phyloP scores from a whole-genome alignment of 108 stramenopile genomes.

The Thalassiosira profunda region DNA sequence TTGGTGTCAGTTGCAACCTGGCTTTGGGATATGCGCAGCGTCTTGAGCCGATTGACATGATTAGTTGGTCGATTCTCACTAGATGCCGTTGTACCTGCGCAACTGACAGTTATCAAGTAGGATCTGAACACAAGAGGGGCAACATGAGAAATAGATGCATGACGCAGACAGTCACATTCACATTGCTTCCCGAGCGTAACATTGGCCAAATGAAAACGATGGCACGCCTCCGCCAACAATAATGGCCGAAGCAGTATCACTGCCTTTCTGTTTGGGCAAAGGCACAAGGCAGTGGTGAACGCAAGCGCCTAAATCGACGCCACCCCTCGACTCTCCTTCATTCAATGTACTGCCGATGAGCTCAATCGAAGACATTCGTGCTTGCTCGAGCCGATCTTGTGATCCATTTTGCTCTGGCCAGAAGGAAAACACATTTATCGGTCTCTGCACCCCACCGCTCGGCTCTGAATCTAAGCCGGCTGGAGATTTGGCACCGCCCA shows the following conservation, averaged over 20 bases:
- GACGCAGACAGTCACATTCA: too few species aligned
- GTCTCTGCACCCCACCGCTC: too few species aligned
- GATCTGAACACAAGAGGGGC: not conserved
- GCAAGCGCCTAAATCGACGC: slow-evolving; percentile 58
- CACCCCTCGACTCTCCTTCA: not conserved
- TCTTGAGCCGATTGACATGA: too few species aligned
- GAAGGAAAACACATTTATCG: too few species aligned
- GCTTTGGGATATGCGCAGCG: not conserved
- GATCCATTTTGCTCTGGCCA: too few species aligned
- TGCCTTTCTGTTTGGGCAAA: slow-evolving; percentile 14
- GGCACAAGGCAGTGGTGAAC: slow-evolving; percentile 61
- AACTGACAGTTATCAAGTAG: not conserved
- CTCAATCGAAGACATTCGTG: not conserved
- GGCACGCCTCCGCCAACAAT: slow-evolving; percentile 78
- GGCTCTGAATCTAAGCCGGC: too few species aligned
- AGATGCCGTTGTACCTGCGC: not conserved
- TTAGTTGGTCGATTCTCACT: not conserved
- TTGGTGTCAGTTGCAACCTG: not conserved
- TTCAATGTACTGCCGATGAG: not conserved
- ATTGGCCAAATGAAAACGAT: slow-evolving; percentile 82
- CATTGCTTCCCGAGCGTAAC: slow-evolving; percentile 60
- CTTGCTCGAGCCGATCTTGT: too few species aligned
- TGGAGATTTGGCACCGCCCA: slow-evolving; percentile 1
- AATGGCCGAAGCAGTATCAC: slow-evolving; percentile 22
- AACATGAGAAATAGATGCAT: not conserved